Percentiles rank a stretch among this genome's conserved stretches.
phyloP scores from a whole-genome alignment of 2,329 filamentous ascomycete species.

The Endoconidiophora polonica region DNA sequence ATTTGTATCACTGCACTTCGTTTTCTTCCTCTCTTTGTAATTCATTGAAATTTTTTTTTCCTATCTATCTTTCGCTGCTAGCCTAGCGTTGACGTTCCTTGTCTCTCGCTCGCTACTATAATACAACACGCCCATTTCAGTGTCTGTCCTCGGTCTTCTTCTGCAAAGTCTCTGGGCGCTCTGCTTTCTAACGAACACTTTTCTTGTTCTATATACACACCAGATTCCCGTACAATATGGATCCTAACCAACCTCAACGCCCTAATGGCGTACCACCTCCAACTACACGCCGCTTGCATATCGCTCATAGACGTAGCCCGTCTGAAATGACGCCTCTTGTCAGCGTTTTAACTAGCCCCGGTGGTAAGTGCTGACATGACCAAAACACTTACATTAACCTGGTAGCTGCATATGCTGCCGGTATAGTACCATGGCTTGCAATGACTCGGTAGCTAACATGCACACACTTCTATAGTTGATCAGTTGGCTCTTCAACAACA shows the following conservation, averaged over 20 bases:
- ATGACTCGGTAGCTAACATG: not conserved
- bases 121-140: not conserved
- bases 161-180: slow-evolving; percentile 18
- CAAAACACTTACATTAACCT: not conserved
- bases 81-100: slow-evolving; percentile 5
- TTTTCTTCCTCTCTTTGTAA: not conserved
- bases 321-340: slow-evolving; percentile 94
- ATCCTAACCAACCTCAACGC: slow-evolving; percentile 25
- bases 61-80: not conserved
- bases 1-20: not conserved
- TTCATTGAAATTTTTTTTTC: not conserved
- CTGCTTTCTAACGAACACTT: slow-evolving; percentile 16
- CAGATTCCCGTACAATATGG: slow-evolving; percentile 38
- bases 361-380: slow-evolving; percentile 34
- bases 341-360: slow-evolving; percentile 64
- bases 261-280: slow-evolving; percentile 51
- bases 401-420: not conserved
- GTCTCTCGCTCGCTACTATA: not conserved
- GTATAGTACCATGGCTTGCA: not conserved
- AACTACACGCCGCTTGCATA: slow-evolving; percentile 79
- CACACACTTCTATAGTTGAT: slow-evolving; percentile 48
- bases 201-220: slow-evolving; percentile 7
- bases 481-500: slow-evolving; percentile 96
- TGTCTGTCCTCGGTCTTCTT: too few relatives aligned
- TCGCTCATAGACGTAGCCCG: slow-evolving; percentile 90